These are phyloP conservation scores for Clitopilus hobsonii DNA, from an alignment of 768 basidiomycete genomes.

Conservation along the genomic window DNA sequence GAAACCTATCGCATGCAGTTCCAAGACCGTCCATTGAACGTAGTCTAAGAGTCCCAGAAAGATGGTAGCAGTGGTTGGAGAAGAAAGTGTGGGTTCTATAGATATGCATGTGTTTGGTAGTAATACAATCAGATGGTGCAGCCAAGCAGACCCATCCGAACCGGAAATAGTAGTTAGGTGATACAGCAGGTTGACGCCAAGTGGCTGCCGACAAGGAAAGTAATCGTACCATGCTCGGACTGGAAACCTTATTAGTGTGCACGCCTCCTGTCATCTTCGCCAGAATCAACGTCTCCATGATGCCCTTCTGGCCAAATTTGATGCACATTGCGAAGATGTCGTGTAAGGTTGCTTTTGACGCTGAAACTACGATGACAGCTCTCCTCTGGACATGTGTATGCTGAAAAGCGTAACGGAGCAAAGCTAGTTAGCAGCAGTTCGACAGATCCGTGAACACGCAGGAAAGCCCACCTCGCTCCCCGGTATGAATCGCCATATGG, in stretches of 20 bases:
- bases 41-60: neutral
- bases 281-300: constrained; percentile 13
- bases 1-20: neutral
- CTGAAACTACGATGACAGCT: constrained; percentile 65
- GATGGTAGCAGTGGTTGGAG: neutral
- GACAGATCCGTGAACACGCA: constrained; percentile 1
- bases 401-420: constrained; percentile 24
- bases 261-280: constrained; percentile 10
- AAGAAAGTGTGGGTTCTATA: neutral
- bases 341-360: constrained; percentile 67
- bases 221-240: neutral
- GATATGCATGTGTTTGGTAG: neutral
- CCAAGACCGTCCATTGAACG: neutral
- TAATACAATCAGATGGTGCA: neutral
- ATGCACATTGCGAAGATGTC: constrained; percentile 45
- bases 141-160: neutral
- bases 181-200: neutral
- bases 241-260: neutral
- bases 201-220: neutral
- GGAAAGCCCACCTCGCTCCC: constrained; percentile 16
- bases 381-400: constrained; percentile 56
- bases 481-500: constrained; percentile 19
- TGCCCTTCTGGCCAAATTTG: constrained; percentile 16
- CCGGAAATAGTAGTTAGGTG: neutral
- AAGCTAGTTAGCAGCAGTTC: constrained; percentile 1